A percentile compares a stretch with the other conserved stretches of the same genome.
Evolutionary conservation across 2,329 filamentous ascomycete species (phyloP).

Genomic region (Diaporthe destruens): DNA sequence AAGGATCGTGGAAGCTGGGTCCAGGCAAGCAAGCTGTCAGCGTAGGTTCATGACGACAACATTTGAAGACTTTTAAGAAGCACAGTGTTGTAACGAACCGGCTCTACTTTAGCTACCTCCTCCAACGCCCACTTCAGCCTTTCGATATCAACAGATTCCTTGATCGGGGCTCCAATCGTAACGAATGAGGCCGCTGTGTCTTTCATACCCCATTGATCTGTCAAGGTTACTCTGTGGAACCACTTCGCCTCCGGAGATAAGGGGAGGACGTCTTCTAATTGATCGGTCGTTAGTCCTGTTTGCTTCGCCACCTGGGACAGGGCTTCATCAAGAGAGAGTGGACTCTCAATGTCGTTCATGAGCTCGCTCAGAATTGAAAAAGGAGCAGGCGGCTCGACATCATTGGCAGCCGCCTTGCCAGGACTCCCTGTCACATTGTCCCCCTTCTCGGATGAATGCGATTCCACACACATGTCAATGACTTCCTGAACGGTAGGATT

Average conservation of each 20-base stretch:
- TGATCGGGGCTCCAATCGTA: background rate
- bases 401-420: background rate
- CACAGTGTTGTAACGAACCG: background rate
- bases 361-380: slow-evolving; percentile 12
- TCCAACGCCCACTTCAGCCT: slow-evolving; percentile 23
- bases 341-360: background rate
- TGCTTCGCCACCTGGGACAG: slow-evolving; percentile 1
- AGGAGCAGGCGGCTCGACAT: background rate
- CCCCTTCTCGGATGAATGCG: background rate
- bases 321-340: background rate
- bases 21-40: background rate
- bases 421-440: background rate
- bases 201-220: background rate
- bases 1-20: slow-evolving; percentile 17
- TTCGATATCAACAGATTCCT: slow-evolving; percentile 8
- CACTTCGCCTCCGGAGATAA: slow-evolving; percentile 4
- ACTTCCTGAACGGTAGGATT: slow-evolving; percentile 18
- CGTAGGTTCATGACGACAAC: background rate
- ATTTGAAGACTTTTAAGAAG: background rate
- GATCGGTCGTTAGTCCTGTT: background rate
- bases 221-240: background rate
- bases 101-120: slow-evolving; percentile 24
- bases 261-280: slow-evolving; percentile 21
- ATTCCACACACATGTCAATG: slow-evolving; percentile 2
- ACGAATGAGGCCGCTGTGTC: slow-evolving; percentile 4